Base-by-base conservation (phyloP, 768 basidiomycete genomes). In the Roridomyces roridus region DNA sequence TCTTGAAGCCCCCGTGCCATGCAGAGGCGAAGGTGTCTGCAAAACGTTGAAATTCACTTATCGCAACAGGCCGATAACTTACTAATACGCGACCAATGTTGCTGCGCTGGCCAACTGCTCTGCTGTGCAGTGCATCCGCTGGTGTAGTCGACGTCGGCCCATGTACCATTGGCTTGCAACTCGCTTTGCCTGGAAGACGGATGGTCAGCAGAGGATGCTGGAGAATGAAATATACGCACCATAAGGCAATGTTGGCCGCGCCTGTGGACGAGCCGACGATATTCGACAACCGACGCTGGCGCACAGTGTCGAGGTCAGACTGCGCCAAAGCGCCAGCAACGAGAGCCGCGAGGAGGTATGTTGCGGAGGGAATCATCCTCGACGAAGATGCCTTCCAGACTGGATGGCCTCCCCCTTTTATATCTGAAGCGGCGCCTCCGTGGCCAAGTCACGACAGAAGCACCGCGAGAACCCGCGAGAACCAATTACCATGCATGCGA, bases 81-180 rank as follows among this genome's bases (percentile, higher is more conserved):
- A 80, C 80, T 69, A 23, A 80, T 71, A 28, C 79, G 77, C n/a
- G 60, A 56, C 80, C 82, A 84, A 58, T 85, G 83, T 17, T 62
- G 63, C 63, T 80, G 74, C 1, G 84, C 84, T 24, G 84, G 84
- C 85, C 85, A 86, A 59, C 82, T 86, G 15, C 82, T 83, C 6
- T 74, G 70, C 51, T 73, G 78, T 10, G 79, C 85, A 39, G 59
- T 60, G 57, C 85, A 86, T 2, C 85, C 85, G 4, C 80, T 67
- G 0, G 80, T 74, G 56, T 85, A 85, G 61, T 85, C 74, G 2
- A 86, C 68, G 51, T 73, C 77, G 0, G 77, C 74, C 80, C 81
- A 82, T 65, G 73, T 76, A 5, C 76, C 77, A 39, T 72, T 57
- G 5, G 70, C n/a, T 21, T 66, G 68, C 8, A 77, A 66, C 7